Conservation (phyloP, 495 filamentous ascomycete genomes). For the Daldinia grandis region DNA sequence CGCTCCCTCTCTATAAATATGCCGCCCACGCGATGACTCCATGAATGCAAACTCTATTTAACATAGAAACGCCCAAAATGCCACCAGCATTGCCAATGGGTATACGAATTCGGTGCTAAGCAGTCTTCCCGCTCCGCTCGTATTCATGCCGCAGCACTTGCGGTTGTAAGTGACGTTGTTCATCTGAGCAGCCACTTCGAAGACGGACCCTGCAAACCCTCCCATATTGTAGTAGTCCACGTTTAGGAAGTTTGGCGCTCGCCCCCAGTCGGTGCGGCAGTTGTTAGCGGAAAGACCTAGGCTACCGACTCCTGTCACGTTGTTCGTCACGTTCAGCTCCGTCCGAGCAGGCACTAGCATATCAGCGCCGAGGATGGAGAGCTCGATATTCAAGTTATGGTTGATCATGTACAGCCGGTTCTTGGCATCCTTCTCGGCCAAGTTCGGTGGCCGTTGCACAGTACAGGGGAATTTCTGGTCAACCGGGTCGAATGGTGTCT, state of each 20-base stretch:
- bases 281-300: constrained; percentile 72
- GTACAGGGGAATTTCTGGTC: constrained; percentile 71
- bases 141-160: constrained; percentile 70
- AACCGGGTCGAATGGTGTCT: constrained; percentile 76
- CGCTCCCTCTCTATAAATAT: constrained; percentile 30
- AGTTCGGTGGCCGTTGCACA: constrained; percentile 72
- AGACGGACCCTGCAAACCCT: constrained; percentile 76
- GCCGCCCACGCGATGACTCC: constrained; percentile 29
- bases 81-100: constrained; percentile 8
- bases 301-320: constrained; percentile 68
- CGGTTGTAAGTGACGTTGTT: constrained; percentile 86
- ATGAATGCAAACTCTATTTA: constrained; percentile 2
- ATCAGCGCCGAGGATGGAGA: constrained; percentile 65
- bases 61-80: constrained; percentile 33
- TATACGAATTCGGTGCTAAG: constrained; percentile 12
- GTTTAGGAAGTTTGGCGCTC: constrained; percentile 84
- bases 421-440: constrained; percentile 60
- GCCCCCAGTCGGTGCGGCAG: constrained; percentile 73
- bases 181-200: constrained; percentile 83
- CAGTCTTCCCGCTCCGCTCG: constrained; percentile 38
- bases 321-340: constrained; percentile 74
- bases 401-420: constrained; percentile 87
- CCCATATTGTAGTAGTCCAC: constrained; percentile 90
- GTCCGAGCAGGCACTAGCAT: constrained; percentile 81
- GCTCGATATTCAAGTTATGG: constrained; percentile 85